Evolutionary conservation across 1,284 basidiomycete genomes (phyloP), one percentile per base, ranked within the genome.

Genomic region (Exsudoporus floridanus): DNA sequence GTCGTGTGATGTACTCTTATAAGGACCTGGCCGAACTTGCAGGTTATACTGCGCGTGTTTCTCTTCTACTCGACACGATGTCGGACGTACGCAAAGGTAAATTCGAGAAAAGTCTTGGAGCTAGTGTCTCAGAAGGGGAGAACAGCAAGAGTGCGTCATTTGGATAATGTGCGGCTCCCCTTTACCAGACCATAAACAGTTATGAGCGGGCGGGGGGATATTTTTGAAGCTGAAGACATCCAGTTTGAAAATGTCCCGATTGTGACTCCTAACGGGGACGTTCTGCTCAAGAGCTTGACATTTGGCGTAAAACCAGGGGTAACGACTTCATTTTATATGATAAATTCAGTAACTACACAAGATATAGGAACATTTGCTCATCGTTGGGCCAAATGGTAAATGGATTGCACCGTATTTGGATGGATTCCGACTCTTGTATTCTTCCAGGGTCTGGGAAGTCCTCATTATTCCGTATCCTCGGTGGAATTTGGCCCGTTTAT

Each of bases 401-500:
- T 34, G 12, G n/a, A 8, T 33, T 36, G 57, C 33, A 36, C 52
- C 46, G 6, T 37, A 13, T 51, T 16, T 50, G 7, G 48, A 49
- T 35, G 48, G 31, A 5, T 35, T 40, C 51, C 38, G 34, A 51
- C 34, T 41, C 45, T 28, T n/a, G 42, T 21, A 40, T 42, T 43
- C 27, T 27, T 27, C 49, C 30, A 85, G 86, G 86, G 10, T 90
- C 91, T 62, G 94, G 94, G 23, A 96, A 96, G 70, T 91, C 88
- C 0, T 92, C 89, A 7, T 74, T 98, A 46, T 98, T 97, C 80
- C 85, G 96, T 25, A 97, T 98, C 54, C 78, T 99, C 3, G 96
- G 95, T 37, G 96, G 95, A 18, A 81, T 99, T 7, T 99, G 96
- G 95, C 95, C 96, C 1, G 90, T 98, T 5, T 97, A 98, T 65